phyloP scores from a whole-genome alignment of 2,329 filamentous ascomycete species.

The Pyricularia pennisetigena region DNA sequence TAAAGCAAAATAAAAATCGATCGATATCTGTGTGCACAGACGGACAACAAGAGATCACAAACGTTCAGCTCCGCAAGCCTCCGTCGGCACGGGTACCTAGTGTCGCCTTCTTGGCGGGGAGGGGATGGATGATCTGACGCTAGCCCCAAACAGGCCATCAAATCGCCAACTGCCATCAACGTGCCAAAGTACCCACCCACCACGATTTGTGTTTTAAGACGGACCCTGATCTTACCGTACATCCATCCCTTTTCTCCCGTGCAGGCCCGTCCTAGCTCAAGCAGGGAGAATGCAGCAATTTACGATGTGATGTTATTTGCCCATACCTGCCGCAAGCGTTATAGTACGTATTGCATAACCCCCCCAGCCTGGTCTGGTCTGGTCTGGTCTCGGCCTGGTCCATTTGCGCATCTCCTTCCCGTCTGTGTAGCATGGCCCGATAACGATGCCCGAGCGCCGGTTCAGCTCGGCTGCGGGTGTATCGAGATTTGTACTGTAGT shows the following conservation, averaged over 20 bases:
- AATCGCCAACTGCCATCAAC: constrained; percentile 1
- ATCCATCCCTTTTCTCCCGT: neutral
- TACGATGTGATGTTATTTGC: neutral
- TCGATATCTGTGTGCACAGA: neutral
- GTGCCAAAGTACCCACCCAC: neutral
- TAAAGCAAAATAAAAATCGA: neutral
- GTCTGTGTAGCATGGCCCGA: neutral
- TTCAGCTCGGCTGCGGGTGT: neutral
- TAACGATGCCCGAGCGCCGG: neutral
- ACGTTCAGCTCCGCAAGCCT: neutral
- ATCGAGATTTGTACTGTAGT: no score
- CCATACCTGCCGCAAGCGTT: neutral
- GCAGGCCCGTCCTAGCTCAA: neutral
- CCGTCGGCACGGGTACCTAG: neutral
- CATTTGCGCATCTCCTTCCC: neutral
- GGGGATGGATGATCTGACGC: constrained; percentile 1
- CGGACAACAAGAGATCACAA: neutral
- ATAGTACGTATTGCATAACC: neutral
- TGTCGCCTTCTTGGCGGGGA: neutral
- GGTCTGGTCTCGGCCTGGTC: neutral
- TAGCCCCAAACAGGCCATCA: constrained; percentile 1
- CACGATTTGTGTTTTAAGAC: neutral
- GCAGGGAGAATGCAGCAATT: neutral
- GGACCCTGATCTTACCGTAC: neutral
- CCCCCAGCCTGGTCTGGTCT: no score